Conservation (phyloP, 1,284 basidiomycete species). For the Rhodotorula sp. region DNA sequence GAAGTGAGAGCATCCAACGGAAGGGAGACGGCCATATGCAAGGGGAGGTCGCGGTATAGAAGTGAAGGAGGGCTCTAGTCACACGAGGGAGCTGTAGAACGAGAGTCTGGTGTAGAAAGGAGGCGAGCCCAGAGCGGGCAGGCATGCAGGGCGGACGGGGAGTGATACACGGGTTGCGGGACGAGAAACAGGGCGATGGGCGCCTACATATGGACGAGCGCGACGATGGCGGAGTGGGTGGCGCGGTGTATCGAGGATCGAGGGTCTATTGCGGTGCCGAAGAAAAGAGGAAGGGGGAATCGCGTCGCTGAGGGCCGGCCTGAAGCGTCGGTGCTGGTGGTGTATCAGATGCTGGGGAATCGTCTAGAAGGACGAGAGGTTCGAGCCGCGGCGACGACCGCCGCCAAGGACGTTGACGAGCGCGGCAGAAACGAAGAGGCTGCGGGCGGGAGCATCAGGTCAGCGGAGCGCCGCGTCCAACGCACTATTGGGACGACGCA, state of each 20-base stretch:
- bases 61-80: background rate
- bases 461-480: background rate
- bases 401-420: constrained; percentile 39
- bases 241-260: constrained; percentile 1
- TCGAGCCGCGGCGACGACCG: constrained; percentile 39
- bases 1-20: too few species aligned
- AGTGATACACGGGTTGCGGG: background rate
- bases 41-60: background rate
- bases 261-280: constrained; percentile 1
- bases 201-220: background rate
- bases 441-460: background rate
- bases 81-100: background rate
- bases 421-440: constrained; percentile 13
- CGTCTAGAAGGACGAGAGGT: constrained; percentile 42
- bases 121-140: background rate
- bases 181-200: background rate
- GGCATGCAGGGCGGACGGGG: background rate
- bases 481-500: constrained; percentile 50
- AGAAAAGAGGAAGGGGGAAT: background rate
- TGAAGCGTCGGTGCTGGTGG: background rate
- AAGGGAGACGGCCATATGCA: too few species aligned
- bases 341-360: too few species aligned
- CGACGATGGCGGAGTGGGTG: background rate
- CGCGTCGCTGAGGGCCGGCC: background rate
- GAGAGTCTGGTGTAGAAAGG: background rate